Conservation (phyloP, 805 yeast species). For the Vanderwaltozyma yarrowii region DNA sequence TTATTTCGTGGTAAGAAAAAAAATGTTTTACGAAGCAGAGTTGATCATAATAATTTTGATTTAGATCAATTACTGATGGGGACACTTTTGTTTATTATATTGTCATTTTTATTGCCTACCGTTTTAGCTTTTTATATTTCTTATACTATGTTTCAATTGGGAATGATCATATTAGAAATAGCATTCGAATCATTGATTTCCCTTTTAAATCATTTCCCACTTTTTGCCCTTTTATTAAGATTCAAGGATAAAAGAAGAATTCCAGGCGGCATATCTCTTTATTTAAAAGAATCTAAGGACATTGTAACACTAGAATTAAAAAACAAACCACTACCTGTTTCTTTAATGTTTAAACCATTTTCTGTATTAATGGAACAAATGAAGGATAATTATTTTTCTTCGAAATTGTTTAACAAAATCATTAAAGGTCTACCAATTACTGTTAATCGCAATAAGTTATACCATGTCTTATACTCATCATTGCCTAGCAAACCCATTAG, state of each 20-base stretch:
- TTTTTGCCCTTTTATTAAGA: conserved; percentile 71
- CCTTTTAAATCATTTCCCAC: conserved; percentile 70
- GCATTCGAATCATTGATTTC: conserved; percentile 51
- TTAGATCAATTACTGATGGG: conserved; percentile 83
- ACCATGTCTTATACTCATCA: conserved; percentile 42
- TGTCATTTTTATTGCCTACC: conserved; percentile 76
- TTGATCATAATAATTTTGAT: conserved; percentile 76
- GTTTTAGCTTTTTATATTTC: conserved; percentile 72
- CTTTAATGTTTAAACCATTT: conserved; percentile 41
- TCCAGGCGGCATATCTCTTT: conserved; percentile 46
- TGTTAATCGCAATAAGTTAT: conserved; percentile 40
- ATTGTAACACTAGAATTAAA: conserved; percentile 23
- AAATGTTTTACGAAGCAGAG: conserved; percentile 73
- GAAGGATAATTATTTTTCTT: conserved; percentile 34
- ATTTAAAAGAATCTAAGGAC: conserved; percentile 2
- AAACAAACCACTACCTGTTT: conserved; percentile 37
- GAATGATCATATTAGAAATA: conserved; percentile 39
- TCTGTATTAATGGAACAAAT: conserved; percentile 32
- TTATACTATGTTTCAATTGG: conserved; percentile 52
- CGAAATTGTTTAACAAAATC: conserved; percentile 31
- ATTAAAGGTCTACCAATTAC: conserved; percentile 35
- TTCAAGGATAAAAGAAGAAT: conserved; percentile 65
- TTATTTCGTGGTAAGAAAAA: conserved; percentile 84
- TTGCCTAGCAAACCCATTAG: conserved; percentile 35
- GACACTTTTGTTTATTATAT: conserved; percentile 73